Evolutionary conservation across 352 stramenopile genomes (phyloP).

Genomic region (Pythium brachiatum): DNA sequence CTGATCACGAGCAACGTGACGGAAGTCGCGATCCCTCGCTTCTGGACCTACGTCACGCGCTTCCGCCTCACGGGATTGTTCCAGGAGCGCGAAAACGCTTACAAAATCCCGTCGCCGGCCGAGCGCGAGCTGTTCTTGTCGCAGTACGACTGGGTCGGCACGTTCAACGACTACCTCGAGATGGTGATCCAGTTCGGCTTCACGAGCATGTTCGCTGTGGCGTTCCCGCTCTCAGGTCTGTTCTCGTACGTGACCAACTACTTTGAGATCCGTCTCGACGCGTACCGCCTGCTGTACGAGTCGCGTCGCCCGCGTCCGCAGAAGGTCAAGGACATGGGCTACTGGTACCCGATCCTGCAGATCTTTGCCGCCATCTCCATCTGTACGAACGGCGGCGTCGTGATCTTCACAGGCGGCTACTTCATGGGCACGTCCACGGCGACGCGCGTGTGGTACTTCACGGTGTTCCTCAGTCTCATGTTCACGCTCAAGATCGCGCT

Average conservation of each 20-base stretch:
- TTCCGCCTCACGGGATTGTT: slow-evolving; percentile 60
- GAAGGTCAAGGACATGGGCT: slow-evolving; percentile 86
- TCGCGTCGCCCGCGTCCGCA: slow-evolving; percentile 76
- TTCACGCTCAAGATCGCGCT: slow-evolving; percentile 85
- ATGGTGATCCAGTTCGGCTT: slow-evolving; percentile 89
- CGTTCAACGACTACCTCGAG: slow-evolving; percentile 94
- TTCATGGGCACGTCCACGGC: slow-evolving; percentile 54
- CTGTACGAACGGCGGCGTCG: slow-evolving; percentile 91
- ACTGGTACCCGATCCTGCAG: slow-evolving; percentile 91
- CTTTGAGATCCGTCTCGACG: slow-evolving; percentile 91
- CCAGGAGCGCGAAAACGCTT: slow-evolving; percentile 29
- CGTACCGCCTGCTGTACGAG: slow-evolving; percentile 81
- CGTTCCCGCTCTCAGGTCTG: slow-evolving; percentile 91
- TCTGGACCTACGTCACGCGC: slow-evolving; percentile 72
- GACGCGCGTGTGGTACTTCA: slow-evolving; percentile 77
- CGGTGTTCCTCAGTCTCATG: slow-evolving; percentile 71
- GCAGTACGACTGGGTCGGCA: slow-evolving; percentile 80
- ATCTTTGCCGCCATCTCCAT: slow-evolving; percentile 89
- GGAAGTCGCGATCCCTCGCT: slow-evolving; percentile 67
- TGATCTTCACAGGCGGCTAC: slow-evolving; percentile 91
- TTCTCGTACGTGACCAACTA: slow-evolving; percentile 92
- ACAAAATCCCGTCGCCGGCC: slow-evolving; percentile 39
- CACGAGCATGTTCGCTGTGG: slow-evolving; percentile 89
- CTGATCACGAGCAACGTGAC: slow-evolving; percentile 81
- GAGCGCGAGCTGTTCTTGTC: slow-evolving; percentile 78